Base-by-base conservation (phyloP, 1,284 basidiomycete genomes). In the Tremellales sp. region DNA sequence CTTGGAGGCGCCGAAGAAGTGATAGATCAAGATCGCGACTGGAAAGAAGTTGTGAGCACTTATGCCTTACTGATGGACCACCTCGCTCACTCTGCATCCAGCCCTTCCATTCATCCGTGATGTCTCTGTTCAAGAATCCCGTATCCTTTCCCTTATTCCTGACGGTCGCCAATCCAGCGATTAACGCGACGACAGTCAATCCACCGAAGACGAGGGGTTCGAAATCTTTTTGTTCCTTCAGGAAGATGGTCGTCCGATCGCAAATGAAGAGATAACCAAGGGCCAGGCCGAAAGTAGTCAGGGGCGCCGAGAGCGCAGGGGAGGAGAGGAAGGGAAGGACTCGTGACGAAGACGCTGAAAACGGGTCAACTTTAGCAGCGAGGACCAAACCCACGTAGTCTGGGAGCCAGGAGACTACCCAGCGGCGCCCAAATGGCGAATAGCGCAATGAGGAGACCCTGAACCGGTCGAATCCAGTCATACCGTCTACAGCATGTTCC, bases 101-200 rank as follows among this genome's bases (percentile, higher is more conserved):
- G 1, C 89, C 89, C 69, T 93, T 93, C 87, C 87, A 91, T 71
- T 94, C 89, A 60, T 94, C 88, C 0, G 88, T 92, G 69, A 93
- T 87, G 43, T 91, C 87, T 43, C 89, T 78, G 61, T 90, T 92
- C 57, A 93, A 74, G 70, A 91, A 87, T 0, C 90, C 89, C 40
- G 86, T 72, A 65, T 93, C 88, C 58, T 86, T 87, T 45, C 75
- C 75, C 22, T 67, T 58, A 19, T 79, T 80, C 63, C 81, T 83
- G 50, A 86, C 72, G 0, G 84, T 87, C 7, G 69, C 71, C 31
- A 89, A 61, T 6, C 88, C 89, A 9, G 77, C 70, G 9, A 64
- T 71, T 12, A 91, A 71, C 25, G 77, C 74, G 13, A 73, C 56
- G n/a, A 85, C 28, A 55, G 72, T 79, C 24, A 88, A 72, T 50